Conservation (phyloP, 768 basidiomycete genomes). For the Leucosporidium yakuticum region DNA sequence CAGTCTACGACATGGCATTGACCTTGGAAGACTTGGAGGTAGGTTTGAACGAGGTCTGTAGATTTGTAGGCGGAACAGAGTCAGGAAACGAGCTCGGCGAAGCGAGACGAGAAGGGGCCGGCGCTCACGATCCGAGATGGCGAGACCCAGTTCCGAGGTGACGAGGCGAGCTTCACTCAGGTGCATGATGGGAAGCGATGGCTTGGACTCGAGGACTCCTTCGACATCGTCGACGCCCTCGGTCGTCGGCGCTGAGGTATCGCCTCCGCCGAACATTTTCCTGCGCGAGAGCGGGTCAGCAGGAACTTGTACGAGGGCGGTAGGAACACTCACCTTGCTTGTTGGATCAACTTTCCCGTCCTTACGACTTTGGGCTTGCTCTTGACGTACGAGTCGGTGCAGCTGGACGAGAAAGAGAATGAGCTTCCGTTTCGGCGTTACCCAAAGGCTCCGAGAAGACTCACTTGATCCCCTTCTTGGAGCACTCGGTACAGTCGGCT, state of each 20-base stretch:
- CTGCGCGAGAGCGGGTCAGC: neutral
- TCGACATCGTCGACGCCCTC: neutral
- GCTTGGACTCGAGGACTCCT: too few relatives aligned
- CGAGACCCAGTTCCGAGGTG: neutral
- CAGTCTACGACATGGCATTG: constrained; percentile 26
- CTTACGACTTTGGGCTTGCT: constrained; percentile 26
- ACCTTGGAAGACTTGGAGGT: constrained; percentile 15
- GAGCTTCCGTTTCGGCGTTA: neutral
- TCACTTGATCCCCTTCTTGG: constrained; percentile 20
- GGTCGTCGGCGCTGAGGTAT: neutral
- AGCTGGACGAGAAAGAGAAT: neutral
- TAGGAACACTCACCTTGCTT: constrained; percentile 17
- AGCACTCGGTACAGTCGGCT: constrained; percentile 19
- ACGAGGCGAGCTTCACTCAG: neutral
- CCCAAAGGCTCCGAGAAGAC: neutral
- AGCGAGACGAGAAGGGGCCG: neutral
- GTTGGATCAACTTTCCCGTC: constrained; percentile 23
- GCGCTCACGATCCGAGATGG: neutral
- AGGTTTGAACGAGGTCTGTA: constrained; percentile 13
- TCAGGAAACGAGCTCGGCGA: too few relatives aligned
- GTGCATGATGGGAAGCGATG: neutral
- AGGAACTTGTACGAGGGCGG: neutral
- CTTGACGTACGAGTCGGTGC: constrained; percentile 26
- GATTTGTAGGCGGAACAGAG: too few relatives aligned
- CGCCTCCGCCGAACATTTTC: neutral